Percentiles rank a stretch among this genome's conserved stretches.
These are phyloP conservation scores for Salix koriyanagi DNA, from an alignment of 345 rosid species.

Conservation along the genomic window DNA sequence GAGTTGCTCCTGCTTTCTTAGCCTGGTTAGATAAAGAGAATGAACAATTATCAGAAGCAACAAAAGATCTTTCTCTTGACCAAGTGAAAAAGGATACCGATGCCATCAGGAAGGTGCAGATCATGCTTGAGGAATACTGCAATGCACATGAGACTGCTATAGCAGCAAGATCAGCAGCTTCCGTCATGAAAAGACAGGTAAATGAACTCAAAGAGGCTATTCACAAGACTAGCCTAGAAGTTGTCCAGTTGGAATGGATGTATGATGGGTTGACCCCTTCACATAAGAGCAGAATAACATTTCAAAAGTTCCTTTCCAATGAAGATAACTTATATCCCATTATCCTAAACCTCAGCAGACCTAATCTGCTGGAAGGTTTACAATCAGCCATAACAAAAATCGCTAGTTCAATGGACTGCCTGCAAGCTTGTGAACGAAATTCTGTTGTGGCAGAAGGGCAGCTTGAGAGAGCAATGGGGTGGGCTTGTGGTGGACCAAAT, in stretches of 20 bases:
- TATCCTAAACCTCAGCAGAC: slow-evolving; percentile 59
- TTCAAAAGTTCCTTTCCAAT: slow-evolving; percentile 52
- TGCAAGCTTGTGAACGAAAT: slow-evolving; percentile 67
- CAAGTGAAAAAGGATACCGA: slow-evolving; percentile 40
- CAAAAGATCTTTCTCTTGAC: slow-evolving; percentile 37
- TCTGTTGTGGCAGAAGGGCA: slow-evolving; percentile 77
- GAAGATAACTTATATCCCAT: slow-evolving; percentile 52
- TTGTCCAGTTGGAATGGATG: slow-evolving; percentile 93
- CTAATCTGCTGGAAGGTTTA: slow-evolving; percentile 60
- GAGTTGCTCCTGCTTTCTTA: slow-evolving; percentile 54
- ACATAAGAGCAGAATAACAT: slow-evolving; percentile 43
- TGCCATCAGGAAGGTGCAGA: slow-evolving; percentile 52
- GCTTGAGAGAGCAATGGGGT: slow-evolving; percentile 92
- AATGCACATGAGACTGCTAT: slow-evolving; percentile 77
- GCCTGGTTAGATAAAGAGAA: slow-evolving; percentile 61
- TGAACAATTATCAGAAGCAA: slow-evolving; percentile 43
- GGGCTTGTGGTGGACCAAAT: slow-evolving; percentile 91
- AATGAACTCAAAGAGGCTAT: slow-evolving; percentile 68
- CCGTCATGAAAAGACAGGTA: slow-evolving; percentile 63
- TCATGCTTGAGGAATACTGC: slow-evolving; percentile 83
- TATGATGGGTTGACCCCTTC: slow-evolving; percentile 63
- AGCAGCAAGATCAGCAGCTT: slow-evolving; percentile 74
- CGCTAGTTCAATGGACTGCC: slow-evolving; percentile 57
- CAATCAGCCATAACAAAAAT: slow-evolving; percentile 57
- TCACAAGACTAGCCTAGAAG: slow-evolving; percentile 60